Conservation (phyloP, 2,329 filamentous ascomycete species). For the Apiospora arundinis region DNA sequence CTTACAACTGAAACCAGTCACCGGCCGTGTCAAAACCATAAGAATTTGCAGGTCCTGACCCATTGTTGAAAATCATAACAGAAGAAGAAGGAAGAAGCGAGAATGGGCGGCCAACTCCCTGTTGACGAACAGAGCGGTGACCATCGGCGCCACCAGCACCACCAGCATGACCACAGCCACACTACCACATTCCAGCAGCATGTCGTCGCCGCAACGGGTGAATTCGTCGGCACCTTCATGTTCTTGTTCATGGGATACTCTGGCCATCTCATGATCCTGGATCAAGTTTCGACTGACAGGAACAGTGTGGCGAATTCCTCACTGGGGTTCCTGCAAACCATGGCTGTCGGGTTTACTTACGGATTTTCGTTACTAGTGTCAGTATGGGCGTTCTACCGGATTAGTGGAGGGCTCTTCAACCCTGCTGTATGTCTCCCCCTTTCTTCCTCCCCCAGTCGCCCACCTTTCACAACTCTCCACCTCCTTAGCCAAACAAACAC, state of each 20-base stretch:
- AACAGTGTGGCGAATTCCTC: neutral
- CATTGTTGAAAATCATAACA: neutral
- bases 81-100: neutral
- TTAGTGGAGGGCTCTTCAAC: conserved; percentile 51
- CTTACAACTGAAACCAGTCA: neutral
- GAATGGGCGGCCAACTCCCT: neutral
- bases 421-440: conserved; percentile 40
- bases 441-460: neutral
- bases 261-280: conserved; percentile 39
- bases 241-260: conserved; percentile 51
- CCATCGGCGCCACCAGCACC: neutral
- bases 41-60: neutral
- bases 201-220: conserved; percentile 45
- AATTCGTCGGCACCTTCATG: conserved; percentile 51
- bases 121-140: neutral
- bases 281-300: neutral
- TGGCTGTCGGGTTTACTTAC: conserved; percentile 49
- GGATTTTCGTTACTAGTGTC: conserved; percentile 53
- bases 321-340: conserved; percentile 13
- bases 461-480: neutral
- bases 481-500: neutral
- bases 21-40: too few species aligned
- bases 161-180: neutral
- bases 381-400: conserved; percentile 57
- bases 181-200: conserved; percentile 32